These are phyloP conservation scores for Colletotrichum caudatum DNA, from an alignment of 2,329 filamentous ascomycete species.

Conservation along the genomic window DNA sequence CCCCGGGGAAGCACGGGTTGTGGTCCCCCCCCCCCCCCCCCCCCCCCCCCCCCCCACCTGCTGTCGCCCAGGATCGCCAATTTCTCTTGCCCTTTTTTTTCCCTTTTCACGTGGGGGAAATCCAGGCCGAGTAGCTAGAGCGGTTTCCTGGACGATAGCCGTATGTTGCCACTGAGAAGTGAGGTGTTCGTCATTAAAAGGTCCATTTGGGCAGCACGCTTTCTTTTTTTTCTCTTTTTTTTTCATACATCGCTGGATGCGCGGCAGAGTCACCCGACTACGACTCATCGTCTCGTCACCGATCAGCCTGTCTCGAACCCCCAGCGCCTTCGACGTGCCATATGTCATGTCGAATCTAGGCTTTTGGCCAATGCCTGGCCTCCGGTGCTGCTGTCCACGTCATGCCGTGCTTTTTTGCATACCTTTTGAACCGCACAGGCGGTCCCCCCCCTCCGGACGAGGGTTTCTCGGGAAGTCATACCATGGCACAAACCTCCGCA, in stretches of 20 bases:
- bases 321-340: neutral
- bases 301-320: neutral
- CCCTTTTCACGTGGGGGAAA: neutral
- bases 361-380: neutral
- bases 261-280: slow-evolving; percentile 9
- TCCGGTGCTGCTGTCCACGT: neutral
- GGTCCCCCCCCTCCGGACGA: neutral
- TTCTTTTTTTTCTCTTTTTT: slow-evolving; percentile 22
- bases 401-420: neutral
- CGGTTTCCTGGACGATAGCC: neutral
- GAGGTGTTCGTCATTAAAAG: neutral
- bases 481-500: neutral
- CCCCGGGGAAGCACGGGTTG: slow-evolving; percentile 5
- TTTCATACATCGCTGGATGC: neutral
- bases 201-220: neutral
- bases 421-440: neutral
- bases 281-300: slow-evolving; percentile 11
- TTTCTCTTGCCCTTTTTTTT: neutral
- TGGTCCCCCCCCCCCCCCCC: neutral
- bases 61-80: slow-evolving; percentile 1
- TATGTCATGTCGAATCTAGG: neutral
- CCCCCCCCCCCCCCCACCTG: neutral
- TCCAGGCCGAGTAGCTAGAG: neutral
- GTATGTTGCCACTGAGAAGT: neutral
- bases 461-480: slow-evolving; percentile 1